Base-by-base conservation (phyloP, 106 monocot genomes). In the Cymbidium sinense region DNA sequence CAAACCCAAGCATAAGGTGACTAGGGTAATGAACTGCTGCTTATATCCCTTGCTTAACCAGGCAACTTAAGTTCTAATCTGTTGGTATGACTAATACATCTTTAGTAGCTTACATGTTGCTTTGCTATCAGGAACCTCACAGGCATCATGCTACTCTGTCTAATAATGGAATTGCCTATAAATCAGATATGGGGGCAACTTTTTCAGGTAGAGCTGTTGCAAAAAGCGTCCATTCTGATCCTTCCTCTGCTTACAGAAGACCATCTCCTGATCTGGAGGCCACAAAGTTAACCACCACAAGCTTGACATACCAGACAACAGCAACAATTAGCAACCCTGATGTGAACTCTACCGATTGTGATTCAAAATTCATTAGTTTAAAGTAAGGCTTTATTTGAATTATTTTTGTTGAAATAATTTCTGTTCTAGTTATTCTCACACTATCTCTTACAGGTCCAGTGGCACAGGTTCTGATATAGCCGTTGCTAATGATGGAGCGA, bases 1-100 rank as follows among this genome's bases (percentile, higher is more conserved):
- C 51, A 94, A 88, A 81, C 87, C 96, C 33, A 94, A 88, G 73
- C 81, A 88, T 67, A 92, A 47, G 47, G 47, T 13, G 2, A 47
- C 47, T 13, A 47, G 77, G 77, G 79, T 79, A 34, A 50, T 77
- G 61, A 94, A 94, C 91, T 92, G 84, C 70, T 43, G 4, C n/a
- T 64, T 41, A 20, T 47, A 73, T 74, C 37, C 21, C 43, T 23
- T 71, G 7, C 50, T 61, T 30, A 10, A 55, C 64, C 17, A 50
- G 43, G 62, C 58, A 34, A 23, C 70, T 50, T 36, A 1, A 51
- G 11, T 17, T 72, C 23, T 29, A 23, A 41, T 31, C 23, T 65
- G 9, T 30, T 75, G 9, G 33, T 65, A 15, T 47, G 2, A 47
- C 39, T 43, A 39, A 29, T 6, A 13, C 17, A 35, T 39, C 71